Conservation (phyloP, 768 basidiomycete species). For the Hygrophorus pudorinus region DNA sequence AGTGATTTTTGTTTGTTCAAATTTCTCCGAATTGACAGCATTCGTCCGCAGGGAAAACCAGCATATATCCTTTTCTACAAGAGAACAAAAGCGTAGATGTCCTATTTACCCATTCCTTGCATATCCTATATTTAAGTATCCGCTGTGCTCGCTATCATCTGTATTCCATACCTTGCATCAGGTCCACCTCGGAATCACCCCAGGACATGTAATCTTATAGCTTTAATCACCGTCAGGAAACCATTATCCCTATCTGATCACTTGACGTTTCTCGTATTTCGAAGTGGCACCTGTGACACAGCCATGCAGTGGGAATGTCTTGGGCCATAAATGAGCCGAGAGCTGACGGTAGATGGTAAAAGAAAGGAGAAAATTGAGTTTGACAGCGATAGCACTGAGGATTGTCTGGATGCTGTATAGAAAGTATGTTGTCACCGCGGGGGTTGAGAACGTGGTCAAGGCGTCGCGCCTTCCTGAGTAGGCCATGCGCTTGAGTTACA, state of each 20-base stretch:
- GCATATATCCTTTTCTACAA: conserved; percentile 84
- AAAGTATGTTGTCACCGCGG: conserved; percentile 27
- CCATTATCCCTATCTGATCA: conserved; percentile 19
- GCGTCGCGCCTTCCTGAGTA: conserved; percentile 82
- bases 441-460: conserved; percentile 62
- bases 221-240: conserved; percentile 21
- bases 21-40: background rate
- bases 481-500: conserved; percentile 64
- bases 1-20: conserved; percentile 17
- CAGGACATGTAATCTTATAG: conserved; percentile 31
- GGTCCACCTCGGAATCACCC: conserved; percentile 13
- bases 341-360: conserved; percentile 34
- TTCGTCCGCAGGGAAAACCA: conserved; percentile 35
- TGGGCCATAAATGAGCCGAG: background rate
- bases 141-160: conserved; percentile 15
- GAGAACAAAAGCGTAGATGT: conserved; percentile 38
- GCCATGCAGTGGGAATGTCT: conserved; percentile 15
- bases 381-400: conserved; percentile 51
- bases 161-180: conserved; percentile 25
- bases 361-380: conserved; percentile 67
- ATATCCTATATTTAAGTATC: conserved; percentile 4
- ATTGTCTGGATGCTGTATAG: conserved; percentile 11
- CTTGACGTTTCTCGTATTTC: conserved; percentile 17
- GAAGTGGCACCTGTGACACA: conserved; percentile 43
- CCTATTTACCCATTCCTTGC: conserved; percentile 10